phyloP scores from a whole-genome alignment of 169 alveolate genomes.

The Eimeria maxima region DNA sequence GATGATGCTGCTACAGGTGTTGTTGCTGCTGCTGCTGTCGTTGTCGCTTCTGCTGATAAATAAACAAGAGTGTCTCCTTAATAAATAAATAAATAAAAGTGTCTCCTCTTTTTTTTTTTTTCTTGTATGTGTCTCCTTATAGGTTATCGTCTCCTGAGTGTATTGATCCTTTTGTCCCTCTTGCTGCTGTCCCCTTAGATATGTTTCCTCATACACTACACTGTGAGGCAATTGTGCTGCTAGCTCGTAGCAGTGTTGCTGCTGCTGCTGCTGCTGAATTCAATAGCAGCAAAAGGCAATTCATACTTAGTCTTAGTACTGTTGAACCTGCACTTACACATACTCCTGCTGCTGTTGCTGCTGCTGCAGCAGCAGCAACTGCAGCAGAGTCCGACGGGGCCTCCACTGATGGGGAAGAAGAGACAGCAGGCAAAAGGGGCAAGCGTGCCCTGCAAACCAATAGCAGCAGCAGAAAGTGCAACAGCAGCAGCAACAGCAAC shows the following conservation, averaged over 20 bases:
- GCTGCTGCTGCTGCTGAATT: constrained; percentile 14
- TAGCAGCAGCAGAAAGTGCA: not conserved
- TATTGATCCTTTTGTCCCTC: constrained; percentile 29
- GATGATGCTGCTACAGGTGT: no score
- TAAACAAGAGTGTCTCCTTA: no score
- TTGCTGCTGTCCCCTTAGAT: constrained; percentile 71
- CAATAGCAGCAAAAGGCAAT: not conserved
- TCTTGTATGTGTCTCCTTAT: not conserved
- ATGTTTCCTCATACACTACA: constrained; percentile 87
- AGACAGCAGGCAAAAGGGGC: not conserved
- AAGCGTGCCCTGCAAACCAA: not conserved
- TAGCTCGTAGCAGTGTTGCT: constrained; percentile 47
- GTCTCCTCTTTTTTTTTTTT: not conserved
- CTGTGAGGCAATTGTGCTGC: constrained; percentile 82
- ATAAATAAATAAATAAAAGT: no score
- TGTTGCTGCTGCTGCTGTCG: no score
- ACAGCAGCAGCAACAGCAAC: not conserved
- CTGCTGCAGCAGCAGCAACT: constrained; percentile 15
- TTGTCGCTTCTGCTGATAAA: no score
- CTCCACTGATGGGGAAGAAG: not conserved
- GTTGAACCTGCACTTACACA: not conserved
- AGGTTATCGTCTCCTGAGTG: not conserved
- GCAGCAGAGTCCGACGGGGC: no score
- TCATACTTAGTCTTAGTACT: not conserved
- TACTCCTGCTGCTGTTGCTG: not conserved